Evolutionary conservation across 768 basidiomycete species (phyloP), one percentile per base, ranked within the genome.

Genomic region (Cyclocybe cylindracea): DNA sequence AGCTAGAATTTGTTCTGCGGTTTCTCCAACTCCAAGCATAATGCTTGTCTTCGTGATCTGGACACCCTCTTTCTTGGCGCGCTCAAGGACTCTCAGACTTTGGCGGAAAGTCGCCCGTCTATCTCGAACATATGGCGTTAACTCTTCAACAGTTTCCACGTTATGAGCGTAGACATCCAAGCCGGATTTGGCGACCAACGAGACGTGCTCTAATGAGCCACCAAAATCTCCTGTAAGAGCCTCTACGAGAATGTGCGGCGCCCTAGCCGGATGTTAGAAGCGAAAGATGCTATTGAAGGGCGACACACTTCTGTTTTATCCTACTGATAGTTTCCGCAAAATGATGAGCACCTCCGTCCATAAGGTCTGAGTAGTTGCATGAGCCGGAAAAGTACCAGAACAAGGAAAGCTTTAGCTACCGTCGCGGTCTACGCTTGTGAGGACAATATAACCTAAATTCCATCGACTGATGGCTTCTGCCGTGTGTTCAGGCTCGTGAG

Each of bases 111-210:
- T 91, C 13, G 97, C 97, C 45, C 95, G 83, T 18, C 94, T 87
- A 68, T 99, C 97, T 37, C 97, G 90, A 24, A 99, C 97, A 61
- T 81, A 94, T 0, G 96, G 97, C 0, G 97, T 98, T 46, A 97
- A 75, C 40, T 84, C 85, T 70, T 98, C 96, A n/a, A 88, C 85
- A 0, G 97, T 98, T 72, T 99, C 97, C 42, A 98, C 74, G 67
- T 99, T 98, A 72, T 99, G 97, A 1, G 97, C 97, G 63, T 94
- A 99, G 10, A 99, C 97, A 64, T 98, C 97, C 13, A 99, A 76
- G 3, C 97, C 97, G 0, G 95, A 97, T 53, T 83, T 84, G 2
- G 97, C 97, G 19, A 99, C 92, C 8, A 84, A 58, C 1, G 86
- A 81, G 24, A 97, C 90, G 45, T 87, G 82, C 8, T 85, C 78